Evolutionary conservation across 2,329 filamentous ascomycete species (phyloP), one percentile per base, ranked within the genome.

Genomic region (Fusarium humuli): DNA sequence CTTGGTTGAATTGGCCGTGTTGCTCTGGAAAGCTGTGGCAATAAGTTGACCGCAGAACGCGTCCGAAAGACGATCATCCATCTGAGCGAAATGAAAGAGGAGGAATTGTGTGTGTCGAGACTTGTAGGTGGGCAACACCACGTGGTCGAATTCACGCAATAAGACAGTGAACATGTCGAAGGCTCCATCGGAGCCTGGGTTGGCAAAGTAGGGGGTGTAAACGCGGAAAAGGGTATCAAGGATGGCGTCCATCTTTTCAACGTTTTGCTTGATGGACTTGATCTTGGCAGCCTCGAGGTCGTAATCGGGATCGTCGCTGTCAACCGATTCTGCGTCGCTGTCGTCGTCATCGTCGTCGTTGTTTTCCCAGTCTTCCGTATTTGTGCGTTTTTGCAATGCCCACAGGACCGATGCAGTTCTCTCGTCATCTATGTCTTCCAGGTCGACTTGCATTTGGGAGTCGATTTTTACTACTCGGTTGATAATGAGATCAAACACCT

Each of bases 31-130:
- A 2, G 81, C 81, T 6, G 79, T 80, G 25, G 79, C 78, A 40
- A 83, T 82, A 70, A 95, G 92, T 25, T 90, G 91, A 34, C 91
- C 91, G 45, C 93, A 91, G 76, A 98, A 98, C 50, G 90, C 88
- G 75, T 96, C 93, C 61, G 93, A 91, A 49, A 97, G 88, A 46
- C 88, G 86, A 30, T 92, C 90, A 11, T 93, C 92, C 61, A 88
- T 88, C 79, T 99, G 95, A 18, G 93, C 92, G 78, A 97, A 98
- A 81, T 98, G 95, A 81, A 99, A 99, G 53, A 98, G 87, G 49
- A 99, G 88, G 75, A 98, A 99, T 76, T 99, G 96, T 0, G 94
- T 94, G 79, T 98, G 95, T 34, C 96, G 91, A 25, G 94, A 97
- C 72, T 94, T 93, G 78, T 96, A 94, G 16, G 94, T 97, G 6